Evolutionary conservation across 352 stramenopile genomes (phyloP), one percentile per base, ranked within the genome.

Genomic region (Sclerospora graminicola): DNA sequence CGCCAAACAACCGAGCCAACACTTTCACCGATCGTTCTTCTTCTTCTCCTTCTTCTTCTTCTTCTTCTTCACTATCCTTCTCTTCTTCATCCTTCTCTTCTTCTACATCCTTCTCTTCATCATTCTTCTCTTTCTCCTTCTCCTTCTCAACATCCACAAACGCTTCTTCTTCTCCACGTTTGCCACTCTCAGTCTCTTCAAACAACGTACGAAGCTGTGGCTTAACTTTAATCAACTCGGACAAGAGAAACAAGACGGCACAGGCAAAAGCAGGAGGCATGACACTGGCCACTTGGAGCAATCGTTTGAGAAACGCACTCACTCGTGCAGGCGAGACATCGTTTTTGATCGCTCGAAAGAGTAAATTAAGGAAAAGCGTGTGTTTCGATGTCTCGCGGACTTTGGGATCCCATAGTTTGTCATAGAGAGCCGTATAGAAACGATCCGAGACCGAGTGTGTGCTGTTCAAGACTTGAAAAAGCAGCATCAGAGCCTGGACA

Each of bases 351-450:
- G 94, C 89, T 38, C 95, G 95, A 75, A 97, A 99, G 26, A 98
- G 54, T n/a, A 99, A 55, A 66, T 99, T 99, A 16, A 99, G 79
- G 43, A 98, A 98, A 41, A 98, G 73, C 11, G 94, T 98, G 54
- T 98, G 72, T 61, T 98, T 95, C 47, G 78, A 92, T 20, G 91
- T 96, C 48, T 94, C 81, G 23, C 71, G 66, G 43, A 98, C 63
- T 29, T 95, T 88, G 7, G 79, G 58, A 34, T 96, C 75, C n/a
- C 80, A 61, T 9, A 99, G 62, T 56, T 97, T 97, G 30, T 74
- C 79, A 70, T 99, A 99, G 6, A 99, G 70, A 5, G 95, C 91
- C 27, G 84, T 77, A 75, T 99, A 99, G 51, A 99, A 99, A 7
- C 96, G 76, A 60, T 98, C 89, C 35, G 85, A 93, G 37, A 97